phyloP scores from a whole-genome alignment of 345 rosid species.

The Eucalyptus coolabah region DNA sequence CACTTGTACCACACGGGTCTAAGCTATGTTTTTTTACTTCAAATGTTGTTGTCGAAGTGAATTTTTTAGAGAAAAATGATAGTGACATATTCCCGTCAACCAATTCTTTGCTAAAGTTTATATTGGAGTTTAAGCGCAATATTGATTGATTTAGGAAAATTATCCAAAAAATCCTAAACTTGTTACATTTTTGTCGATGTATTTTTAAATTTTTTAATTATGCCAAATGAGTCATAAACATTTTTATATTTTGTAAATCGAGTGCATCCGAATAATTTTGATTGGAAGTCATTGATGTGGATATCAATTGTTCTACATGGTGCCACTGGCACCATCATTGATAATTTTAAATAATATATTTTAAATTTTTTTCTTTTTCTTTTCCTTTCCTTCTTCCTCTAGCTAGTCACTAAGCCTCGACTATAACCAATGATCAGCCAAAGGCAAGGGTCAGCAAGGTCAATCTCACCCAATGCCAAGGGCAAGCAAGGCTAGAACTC shows the following conservation, averaged over 20 bases:
- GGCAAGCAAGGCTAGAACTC: accelerated
- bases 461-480: accelerated
- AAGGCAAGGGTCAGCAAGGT: too few species aligned
- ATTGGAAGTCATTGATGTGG: accelerated
- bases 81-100: background rate
- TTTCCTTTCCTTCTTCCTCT: background rate
- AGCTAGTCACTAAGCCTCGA: accelerated
- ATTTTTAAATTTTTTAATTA: too few species aligned
- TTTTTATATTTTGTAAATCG: too few species aligned
- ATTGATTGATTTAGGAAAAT: background rate
- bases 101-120: background rate
- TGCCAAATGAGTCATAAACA: too few species aligned
- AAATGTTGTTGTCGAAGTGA: background rate
- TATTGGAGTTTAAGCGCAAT: background rate
- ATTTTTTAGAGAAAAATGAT: background rate
- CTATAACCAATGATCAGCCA: background rate
- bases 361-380: accelerated
- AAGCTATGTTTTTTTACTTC: background rate
- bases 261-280: accelerated
- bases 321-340: accelerated
- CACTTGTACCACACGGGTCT: background rate
- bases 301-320: too few species aligned
- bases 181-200: too few species aligned
- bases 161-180: too few species aligned
- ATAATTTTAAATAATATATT: too few species aligned